Evolutionary conservation across 148 eudicot species (phyloP).

Genomic region (Diospyros kaki): DNA sequence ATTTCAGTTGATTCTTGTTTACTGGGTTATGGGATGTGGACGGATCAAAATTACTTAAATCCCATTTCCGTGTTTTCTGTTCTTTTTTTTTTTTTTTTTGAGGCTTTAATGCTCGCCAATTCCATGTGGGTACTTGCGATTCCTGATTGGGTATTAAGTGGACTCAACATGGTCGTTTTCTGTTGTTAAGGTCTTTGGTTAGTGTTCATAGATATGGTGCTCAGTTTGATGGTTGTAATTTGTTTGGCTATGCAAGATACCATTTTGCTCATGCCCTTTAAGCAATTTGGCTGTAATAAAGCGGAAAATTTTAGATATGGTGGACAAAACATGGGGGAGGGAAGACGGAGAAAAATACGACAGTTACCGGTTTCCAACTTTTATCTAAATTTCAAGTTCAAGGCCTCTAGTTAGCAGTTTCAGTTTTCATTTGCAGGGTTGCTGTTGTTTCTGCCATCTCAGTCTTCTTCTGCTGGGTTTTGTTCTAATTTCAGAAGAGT

Average conservation of each 20-base stretch:
- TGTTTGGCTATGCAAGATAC: no score
- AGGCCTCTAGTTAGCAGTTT: background rate
- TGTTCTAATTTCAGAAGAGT: background rate
- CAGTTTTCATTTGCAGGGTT: background rate
- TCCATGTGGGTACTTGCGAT: background rate
- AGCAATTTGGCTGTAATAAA: background rate
- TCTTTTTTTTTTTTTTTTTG: background rate
- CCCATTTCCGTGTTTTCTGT: background rate
- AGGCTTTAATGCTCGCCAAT: background rate
- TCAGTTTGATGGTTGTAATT: background rate
- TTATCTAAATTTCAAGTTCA: background rate
- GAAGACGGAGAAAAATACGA: background rate
- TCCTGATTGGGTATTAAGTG: background rate
- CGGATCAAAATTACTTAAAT: background rate
- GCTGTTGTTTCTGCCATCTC: background rate
- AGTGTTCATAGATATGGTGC: background rate
- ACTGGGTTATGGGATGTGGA: background rate
- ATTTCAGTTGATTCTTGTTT: background rate
- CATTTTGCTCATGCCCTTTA: background rate
- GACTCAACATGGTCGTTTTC: background rate
- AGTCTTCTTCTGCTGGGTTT: no score
- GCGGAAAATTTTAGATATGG: background rate
- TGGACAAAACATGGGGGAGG: background rate
- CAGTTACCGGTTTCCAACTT: background rate
- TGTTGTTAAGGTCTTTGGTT: background rate